phyloP scores from a whole-genome alignment of 2,329 filamentous ascomycete genomes.

The Orbilia ellipsospora region DNA sequence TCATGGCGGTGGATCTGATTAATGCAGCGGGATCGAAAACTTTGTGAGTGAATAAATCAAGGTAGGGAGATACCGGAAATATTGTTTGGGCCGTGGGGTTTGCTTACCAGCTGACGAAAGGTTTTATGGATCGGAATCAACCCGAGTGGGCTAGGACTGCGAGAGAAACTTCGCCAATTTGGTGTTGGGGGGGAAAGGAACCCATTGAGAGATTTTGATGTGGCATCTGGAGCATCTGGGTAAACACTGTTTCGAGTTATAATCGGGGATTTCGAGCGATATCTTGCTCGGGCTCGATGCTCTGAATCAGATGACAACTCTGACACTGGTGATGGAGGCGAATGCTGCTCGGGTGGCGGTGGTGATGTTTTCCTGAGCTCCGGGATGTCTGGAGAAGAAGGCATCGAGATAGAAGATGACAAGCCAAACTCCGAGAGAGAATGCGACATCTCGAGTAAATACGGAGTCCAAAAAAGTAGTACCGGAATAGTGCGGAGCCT shows the following conservation, averaged over 20 bases:
- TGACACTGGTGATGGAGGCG: background rate
- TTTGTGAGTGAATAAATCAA: too few species aligned
- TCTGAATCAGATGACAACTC: slow-evolving; percentile 36
- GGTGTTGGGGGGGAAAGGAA: slow-evolving; percentile 40
- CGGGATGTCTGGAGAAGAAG: slow-evolving; percentile 28
- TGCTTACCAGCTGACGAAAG: slow-evolving; percentile 82
- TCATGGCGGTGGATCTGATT: slow-evolving; percentile 82
- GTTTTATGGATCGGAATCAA: slow-evolving; percentile 94
- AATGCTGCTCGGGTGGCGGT: slow-evolving; percentile 22
- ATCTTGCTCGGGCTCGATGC: slow-evolving; percentile 45
- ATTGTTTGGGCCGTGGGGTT: too few species aligned
- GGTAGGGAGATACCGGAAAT: too few species aligned
- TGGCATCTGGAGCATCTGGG: background rate
- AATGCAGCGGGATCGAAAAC: too few species aligned
- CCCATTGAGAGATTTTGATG: slow-evolving; percentile 21
- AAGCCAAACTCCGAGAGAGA: slow-evolving; percentile 5
- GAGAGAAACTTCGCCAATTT: slow-evolving; percentile 85
- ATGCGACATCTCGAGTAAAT: slow-evolving; percentile 20
- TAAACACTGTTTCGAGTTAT: background rate
- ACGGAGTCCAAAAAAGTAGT: background rate
- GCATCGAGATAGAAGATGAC: slow-evolving; percentile 27
- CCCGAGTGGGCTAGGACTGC: slow-evolving; percentile 90
- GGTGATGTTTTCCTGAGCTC: slow-evolving; percentile 45
- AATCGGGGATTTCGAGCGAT: slow-evolving; percentile 38
- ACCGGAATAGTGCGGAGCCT: slow-evolving; percentile 26